Evolutionary conservation across 129 eudicot genomes (phyloP).

Genomic region (Rutidosis leptorrhynchoides): DNA sequence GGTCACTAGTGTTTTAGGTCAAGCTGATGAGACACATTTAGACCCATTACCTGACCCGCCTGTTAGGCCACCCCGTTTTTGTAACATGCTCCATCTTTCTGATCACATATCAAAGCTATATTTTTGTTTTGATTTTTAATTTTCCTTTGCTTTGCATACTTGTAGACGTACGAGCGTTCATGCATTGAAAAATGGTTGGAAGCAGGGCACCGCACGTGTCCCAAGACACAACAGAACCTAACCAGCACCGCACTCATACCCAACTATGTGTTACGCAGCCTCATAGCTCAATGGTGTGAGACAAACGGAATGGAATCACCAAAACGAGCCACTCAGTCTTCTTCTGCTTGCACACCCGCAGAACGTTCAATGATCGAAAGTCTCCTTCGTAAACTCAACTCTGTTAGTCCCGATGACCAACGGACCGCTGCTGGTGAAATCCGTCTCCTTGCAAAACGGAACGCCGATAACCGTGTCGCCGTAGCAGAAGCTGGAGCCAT

Average conservation of each 20-base stretch:
- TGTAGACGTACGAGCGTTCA: constrained; percentile 83
- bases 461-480: constrained; percentile 88
- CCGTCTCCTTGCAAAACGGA: constrained; percentile 94
- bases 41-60: not conserved
- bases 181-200: constrained; percentile 94
- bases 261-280: constrained; percentile 87
- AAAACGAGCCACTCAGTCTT: constrained; percentile 54
- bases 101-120: constrained; percentile 5
- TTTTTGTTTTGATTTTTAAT: not conserved
- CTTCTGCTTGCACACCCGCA: constrained; percentile 75
- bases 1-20: not conserved
- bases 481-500: constrained; percentile 96
- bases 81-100: not conserved
- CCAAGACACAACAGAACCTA: constrained; percentile 85
- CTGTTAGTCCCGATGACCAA: constrained; percentile 67
- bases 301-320: constrained; percentile 82
- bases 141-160: not conserved
- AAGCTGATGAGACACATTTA: not conserved
- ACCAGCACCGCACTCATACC: constrained; percentile 67
- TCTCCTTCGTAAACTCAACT: constrained; percentile 64
- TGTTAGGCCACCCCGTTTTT: not conserved
- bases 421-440: constrained; percentile 85
- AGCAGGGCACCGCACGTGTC: constrained; percentile 86
- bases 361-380: constrained; percentile 69
- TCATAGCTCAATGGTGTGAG: constrained; percentile 94